Base-by-base conservation (phyloP, 1,284 basidiomycete species). In the Cryptococcus sp. region DNA sequence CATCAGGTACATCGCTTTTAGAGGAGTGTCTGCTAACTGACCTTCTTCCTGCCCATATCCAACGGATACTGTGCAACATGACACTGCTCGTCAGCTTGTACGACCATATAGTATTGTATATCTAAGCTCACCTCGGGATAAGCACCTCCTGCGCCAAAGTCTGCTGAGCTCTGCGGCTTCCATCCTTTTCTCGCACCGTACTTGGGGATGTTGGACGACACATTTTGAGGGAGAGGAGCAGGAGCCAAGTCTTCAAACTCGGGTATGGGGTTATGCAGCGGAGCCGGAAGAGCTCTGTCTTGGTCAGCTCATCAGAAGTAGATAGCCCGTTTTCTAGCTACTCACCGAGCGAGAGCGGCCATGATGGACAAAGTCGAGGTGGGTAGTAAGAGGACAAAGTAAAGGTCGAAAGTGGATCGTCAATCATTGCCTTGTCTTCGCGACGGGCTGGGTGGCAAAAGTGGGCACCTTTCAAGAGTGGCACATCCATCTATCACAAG, bases 11-110 rank as follows among this genome's bases (percentile, higher is more conserved):
- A 3, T 12, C n/a, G n/a, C 21, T 18, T 12, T 3, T 24, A 21
- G 40, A n/a, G 23, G 19, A 22, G 9, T 23, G 6, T 28, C 16
- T 5, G 28, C 22, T 23, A 5, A 49, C 80, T 56, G 49, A 83
- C 89, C 82, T 91, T 91, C 80, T 94, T 95, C 71, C 83, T 82
- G 45, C 94, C 94, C 82, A 98, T 85, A 56, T 92, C 90, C 57
- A 97, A 72, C 6, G 94, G 94, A 75, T 97, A 98, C 70, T 98
- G 94, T 11, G 94, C 94, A 48, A 95, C 77, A 78, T 94, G 92
- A 71, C 93, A 97, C 76, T 73, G 28, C 7, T 31, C 14, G 14
- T 31, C 28, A 31, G 28, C 28, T 31, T 14, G 11, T 2, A n/a
- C 23, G n/a, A n/a, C n/a, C n/a, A n/a, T n/a, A n/a, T n/a, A n/a